These are phyloP conservation scores for Pecoramyces ruminantium DNA, from an alignment of 192 early-diverging fungal species.

Conservation along the genomic window DNA sequence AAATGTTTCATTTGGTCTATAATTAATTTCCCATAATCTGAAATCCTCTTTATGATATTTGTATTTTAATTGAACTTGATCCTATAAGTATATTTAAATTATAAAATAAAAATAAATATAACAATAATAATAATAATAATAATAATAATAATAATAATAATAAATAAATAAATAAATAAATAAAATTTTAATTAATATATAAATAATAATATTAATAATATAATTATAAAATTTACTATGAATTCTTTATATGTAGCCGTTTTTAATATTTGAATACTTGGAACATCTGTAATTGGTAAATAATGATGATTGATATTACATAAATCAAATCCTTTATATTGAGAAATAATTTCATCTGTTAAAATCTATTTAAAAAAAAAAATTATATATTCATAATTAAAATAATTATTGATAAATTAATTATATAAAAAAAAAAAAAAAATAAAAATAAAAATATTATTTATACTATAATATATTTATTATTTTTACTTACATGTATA, in stretches of 20 bases:
- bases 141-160: too few relatives aligned
- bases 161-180: too few relatives aligned
- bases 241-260: background rate
- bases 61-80: background rate
- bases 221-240: background rate
- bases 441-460: too few relatives aligned
- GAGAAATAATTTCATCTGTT: background rate
- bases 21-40: background rate
- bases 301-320: background rate
- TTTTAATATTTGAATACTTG: background rate
- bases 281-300: background rate
- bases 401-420: too few relatives aligned
- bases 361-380: background rate
- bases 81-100: too few relatives aligned
- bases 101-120: too few relatives aligned
- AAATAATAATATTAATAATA: too few relatives aligned
- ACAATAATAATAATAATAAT: too few relatives aligned
- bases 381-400: background rate
- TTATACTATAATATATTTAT: too few relatives aligned
- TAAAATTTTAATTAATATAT: too few relatives aligned
- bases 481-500: too few relatives aligned
- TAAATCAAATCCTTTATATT: background rate
- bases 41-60: background rate
- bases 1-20: background rate
- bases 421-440: too few relatives aligned